A percentile compares a stretch with the other conserved stretches of the same genome.
Evolutionary conservation across 2,329 filamentous ascomycete genomes (phyloP).

Genomic region (Helotiales sp.): DNA sequence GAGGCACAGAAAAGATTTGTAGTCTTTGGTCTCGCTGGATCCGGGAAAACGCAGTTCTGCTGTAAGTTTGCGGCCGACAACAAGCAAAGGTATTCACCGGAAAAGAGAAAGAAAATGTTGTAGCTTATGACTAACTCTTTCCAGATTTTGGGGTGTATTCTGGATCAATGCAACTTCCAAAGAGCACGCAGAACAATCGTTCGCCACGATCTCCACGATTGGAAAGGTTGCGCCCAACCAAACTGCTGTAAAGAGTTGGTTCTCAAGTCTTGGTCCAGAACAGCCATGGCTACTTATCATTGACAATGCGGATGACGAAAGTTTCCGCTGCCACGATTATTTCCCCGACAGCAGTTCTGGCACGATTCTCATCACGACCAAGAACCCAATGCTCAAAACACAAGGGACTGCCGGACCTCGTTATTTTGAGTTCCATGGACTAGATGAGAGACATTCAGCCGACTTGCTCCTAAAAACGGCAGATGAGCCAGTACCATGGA

Average conservation of each 20-base stretch:
- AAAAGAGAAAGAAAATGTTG: background rate
- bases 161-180: conserved; percentile 18
- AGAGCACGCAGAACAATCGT: conserved; percentile 15
- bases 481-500: conserved; percentile 16
- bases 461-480: conserved; percentile 39
- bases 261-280: conserved; percentile 28
- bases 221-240: conserved; percentile 18
- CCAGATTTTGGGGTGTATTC: conserved; percentile 27
- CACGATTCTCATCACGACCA: conserved; percentile 46
- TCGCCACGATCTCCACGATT: conserved; percentile 18
- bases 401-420: conserved; percentile 40
- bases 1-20: conserved; percentile 32
- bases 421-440: conserved; percentile 30
- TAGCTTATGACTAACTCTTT: background rate
- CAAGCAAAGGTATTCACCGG: conserved; percentile 16
- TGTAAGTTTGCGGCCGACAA: conserved; percentile 38
- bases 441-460: conserved; percentile 37
- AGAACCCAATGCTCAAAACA: conserved; percentile 40
- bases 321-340: conserved; percentile 37
- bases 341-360: conserved; percentile 39
- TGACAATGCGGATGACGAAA: conserved; percentile 52
- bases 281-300: conserved; percentile 49
- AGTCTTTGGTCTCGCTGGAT: conserved; percentile 38
- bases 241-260: conserved; percentile 33
- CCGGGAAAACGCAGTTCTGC: conserved; percentile 40